Conservation (phyloP, 352 stramenopile genomes). For the Phytophthora chlamydospora region DNA sequence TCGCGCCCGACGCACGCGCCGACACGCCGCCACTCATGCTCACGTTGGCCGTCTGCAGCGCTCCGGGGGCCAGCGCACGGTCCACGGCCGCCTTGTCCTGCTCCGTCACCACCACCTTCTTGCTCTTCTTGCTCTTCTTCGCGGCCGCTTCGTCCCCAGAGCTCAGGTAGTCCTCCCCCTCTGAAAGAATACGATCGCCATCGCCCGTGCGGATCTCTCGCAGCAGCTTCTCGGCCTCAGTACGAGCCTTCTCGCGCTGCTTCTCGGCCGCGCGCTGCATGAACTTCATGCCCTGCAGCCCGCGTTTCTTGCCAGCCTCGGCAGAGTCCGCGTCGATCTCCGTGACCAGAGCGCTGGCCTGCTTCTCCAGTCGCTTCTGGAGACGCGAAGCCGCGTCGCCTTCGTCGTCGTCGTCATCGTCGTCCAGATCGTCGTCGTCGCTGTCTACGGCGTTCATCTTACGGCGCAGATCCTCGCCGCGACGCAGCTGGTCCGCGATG, state of each 20-base stretch:
- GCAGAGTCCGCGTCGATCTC: slow-evolving; percentile 74
- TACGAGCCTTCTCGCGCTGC: slow-evolving; percentile 91
- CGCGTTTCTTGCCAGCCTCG: slow-evolving; percentile 62
- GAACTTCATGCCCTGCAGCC: slow-evolving; percentile 97
- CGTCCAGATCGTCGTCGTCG: slow-evolving; percentile 66
- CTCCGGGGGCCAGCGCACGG: slow-evolving; percentile 54
- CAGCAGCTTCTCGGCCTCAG: slow-evolving; percentile 94
- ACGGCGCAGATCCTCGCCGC: slow-evolving; percentile 92
- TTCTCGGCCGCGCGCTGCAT: slow-evolving; percentile 98
- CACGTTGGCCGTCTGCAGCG: slow-evolving; percentile 64
- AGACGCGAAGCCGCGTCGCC: slow-evolving; percentile 62
- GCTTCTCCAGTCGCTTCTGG: slow-evolving; percentile 71
- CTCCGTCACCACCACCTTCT: slow-evolving; percentile 52
- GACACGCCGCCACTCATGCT: slow-evolving; percentile 79
- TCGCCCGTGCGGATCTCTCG: slow-evolving; percentile 92
- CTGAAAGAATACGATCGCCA: slow-evolving; percentile 66
- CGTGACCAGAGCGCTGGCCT: slow-evolving; percentile 73
- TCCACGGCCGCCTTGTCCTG: slow-evolving; percentile 61
- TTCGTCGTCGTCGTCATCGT: slow-evolving; percentile 58
- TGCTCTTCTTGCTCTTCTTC: slow-evolving; percentile 42
- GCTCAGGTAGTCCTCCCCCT: slow-evolving; percentile 56
- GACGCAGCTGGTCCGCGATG: slow-evolving; percentile 89
- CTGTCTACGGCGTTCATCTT: slow-evolving; percentile 91
- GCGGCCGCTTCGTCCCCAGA: slow-evolving; percentile 44
- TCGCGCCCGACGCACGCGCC: slow-evolving; percentile 61